A percentile compares a stretch with the other conserved stretches of the same genome.
Conservation (phyloP, 345 rosid genomes). For the Rhodamnia rubescens region DNA sequence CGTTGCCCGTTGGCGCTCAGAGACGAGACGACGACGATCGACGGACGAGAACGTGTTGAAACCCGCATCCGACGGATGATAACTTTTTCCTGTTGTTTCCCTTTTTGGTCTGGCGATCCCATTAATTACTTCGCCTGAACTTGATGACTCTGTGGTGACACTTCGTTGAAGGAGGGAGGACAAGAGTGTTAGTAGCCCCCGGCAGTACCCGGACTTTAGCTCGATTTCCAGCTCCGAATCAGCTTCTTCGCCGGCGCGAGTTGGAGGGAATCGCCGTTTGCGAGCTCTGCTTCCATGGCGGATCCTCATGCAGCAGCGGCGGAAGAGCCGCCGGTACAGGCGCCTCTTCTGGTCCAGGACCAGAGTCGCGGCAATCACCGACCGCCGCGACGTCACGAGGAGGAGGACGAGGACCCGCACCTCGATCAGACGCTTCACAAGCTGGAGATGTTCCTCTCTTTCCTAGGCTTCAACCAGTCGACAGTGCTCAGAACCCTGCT, state of each 20-base stretch:
- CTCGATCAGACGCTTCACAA: constrained; percentile 29
- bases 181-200: neutral
- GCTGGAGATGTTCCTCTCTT: constrained; percentile 40
- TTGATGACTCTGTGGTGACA: neutral
- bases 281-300: constrained; percentile 13
- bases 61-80: neutral
- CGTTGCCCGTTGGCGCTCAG: neutral
- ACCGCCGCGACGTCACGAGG: neutral
- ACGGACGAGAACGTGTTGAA: neutral
- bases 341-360: constrained; percentile 39
- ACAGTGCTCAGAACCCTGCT: constrained; percentile 30
- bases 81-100: too few species aligned
- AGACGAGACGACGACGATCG: neutral
- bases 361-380: neutral
- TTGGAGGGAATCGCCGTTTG: neutral
- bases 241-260: neutral
- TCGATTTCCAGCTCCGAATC: too few species aligned
- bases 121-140: neutral
- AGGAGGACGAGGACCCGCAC: constrained; percentile 15
- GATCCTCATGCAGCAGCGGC: constrained; percentile 11
- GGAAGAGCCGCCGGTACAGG: constrained; percentile 16
- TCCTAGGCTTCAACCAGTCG: constrained; percentile 66
- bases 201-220: neutral
- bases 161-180: neutral
- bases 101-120: neutral